These are phyloP conservation scores for Wickerhamiella slavikovae DNA, from an alignment of 805 yeast genomes.

Conservation along the genomic window DNA sequence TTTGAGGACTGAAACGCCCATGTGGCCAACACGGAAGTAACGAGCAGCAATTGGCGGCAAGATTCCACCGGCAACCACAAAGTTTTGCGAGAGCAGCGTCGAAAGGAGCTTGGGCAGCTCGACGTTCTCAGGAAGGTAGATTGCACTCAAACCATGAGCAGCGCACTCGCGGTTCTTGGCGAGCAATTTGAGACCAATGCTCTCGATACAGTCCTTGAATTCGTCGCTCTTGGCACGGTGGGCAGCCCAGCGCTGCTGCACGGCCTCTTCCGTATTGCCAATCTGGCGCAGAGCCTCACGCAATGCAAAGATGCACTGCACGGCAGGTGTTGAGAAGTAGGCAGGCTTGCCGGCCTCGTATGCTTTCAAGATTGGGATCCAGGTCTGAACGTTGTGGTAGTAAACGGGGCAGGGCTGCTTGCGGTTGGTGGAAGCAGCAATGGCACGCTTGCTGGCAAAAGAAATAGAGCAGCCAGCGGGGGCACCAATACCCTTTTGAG, in stretches of 20 bases:
- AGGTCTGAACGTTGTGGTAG: slow-evolving; percentile 55
- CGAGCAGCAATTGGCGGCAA: slow-evolving; percentile 59
- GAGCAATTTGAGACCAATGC: slow-evolving; percentile 48
- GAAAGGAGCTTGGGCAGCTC: slow-evolving; percentile 46
- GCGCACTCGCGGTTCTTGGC: slow-evolving; percentile 36
- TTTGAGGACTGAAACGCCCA: slow-evolving; percentile 66
- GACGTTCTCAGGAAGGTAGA: slow-evolving; percentile 59
- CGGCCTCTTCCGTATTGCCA: slow-evolving; percentile 20
- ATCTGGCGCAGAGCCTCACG: slow-evolving; percentile 55
- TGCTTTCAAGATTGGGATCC: slow-evolving; percentile 77
- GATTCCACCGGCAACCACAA: slow-evolving; percentile 77
- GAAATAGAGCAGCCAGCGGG: slow-evolving; percentile 82
- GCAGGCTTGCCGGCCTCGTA: slow-evolving; percentile 63
- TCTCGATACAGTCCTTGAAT: slow-evolving; percentile 38
- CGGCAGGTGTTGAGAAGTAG: slow-evolving; percentile 95
- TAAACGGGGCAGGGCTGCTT: slow-evolving; percentile 25
- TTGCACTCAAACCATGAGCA: slow-evolving; percentile 79
- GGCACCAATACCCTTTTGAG: slow-evolving; percentile 88
- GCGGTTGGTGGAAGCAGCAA: slow-evolving; percentile 37
- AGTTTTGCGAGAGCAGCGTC: slow-evolving; percentile 37
- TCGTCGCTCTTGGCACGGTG: slow-evolving; percentile 42
- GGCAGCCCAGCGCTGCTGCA: slow-evolving; percentile 40
- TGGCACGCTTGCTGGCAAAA: slow-evolving; percentile 55
- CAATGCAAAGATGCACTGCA: slow-evolving; percentile 66
- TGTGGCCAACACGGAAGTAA: slow-evolving; percentile 89